A percentile compares a stretch with the other conserved stretches of the same genome.
These are phyloP conservation scores for Lithohypha guttulata DNA, from an alignment of 2,329 filamentous ascomycete genomes.

Conservation along the genomic window DNA sequence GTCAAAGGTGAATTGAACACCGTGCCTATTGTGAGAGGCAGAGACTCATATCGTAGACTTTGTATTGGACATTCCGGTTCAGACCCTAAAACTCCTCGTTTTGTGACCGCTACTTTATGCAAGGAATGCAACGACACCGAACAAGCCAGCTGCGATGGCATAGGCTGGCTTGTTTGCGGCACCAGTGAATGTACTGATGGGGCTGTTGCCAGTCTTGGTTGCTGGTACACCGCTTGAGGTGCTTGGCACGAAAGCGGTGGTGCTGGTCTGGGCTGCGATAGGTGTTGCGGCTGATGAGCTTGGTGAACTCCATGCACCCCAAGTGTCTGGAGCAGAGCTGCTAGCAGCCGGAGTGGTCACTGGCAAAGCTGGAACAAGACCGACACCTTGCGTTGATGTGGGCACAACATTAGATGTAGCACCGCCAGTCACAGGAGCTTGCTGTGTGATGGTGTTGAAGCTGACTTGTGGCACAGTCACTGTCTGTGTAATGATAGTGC, in stretches of 20 bases:
- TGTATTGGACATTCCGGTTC: neutral
- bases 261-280: constrained; percentile 2
- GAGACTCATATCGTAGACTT: neutral
- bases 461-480: constrained; percentile 37
- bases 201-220: neutral
- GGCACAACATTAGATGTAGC: neutral
- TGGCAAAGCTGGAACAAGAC: constrained; percentile 14
- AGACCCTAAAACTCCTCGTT: neutral
- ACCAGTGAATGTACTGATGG: constrained; percentile 26
- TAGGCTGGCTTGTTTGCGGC: constrained; percentile 23
- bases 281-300: neutral
- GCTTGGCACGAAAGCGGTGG: neutral
- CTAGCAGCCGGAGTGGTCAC: constrained; percentile 1
- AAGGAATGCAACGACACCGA: constrained; percentile 17
- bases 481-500: constrained; percentile 23
- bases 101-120: constrained; percentile 17
- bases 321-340: neutral
- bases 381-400: constrained; percentile 8
- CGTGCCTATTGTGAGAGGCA: constrained; percentile 4
- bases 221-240: constrained; percentile 1
- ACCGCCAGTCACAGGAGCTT: constrained; percentile 13
- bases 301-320: neutral
- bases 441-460: constrained; percentile 25
- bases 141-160: constrained; percentile 18
- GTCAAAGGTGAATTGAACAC: neutral